Evolutionary conservation across 768 basidiomycete genomes (phyloP).

Genomic region (Tephrocybe sp.): DNA sequence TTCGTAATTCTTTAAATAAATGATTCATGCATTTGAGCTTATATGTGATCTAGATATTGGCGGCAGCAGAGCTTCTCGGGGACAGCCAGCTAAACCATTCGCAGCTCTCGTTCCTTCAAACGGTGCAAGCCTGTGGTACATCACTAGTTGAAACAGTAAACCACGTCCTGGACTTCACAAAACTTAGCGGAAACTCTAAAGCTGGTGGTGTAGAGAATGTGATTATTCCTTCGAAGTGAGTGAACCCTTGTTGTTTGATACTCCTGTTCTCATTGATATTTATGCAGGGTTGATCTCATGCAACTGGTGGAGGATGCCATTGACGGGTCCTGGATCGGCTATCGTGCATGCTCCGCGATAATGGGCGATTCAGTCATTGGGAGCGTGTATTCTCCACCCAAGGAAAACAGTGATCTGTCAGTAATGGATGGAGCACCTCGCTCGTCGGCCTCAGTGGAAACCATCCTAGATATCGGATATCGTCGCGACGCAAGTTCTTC

Average conservation of each 20-base stretch:
- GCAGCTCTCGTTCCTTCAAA: constrained; percentile 86
- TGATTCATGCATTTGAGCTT: neutral
- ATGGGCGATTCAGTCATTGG: constrained; percentile 80
- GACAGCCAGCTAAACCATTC: constrained; percentile 82
- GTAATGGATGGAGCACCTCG: constrained; percentile 36
- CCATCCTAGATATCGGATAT: constrained; percentile 82
- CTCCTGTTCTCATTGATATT: constrained; percentile 4
- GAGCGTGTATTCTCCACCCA: constrained; percentile 88
- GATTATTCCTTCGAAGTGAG: constrained; percentile 66
- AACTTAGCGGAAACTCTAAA: constrained; percentile 84
- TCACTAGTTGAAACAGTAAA: constrained; percentile 96
- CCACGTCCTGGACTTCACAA: constrained; percentile 95
- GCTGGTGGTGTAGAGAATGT: constrained; percentile 76
- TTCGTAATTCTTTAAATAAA: constrained; percentile 30
- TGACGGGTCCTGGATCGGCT: constrained; percentile 93
- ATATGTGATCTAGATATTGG: constrained; percentile 61
- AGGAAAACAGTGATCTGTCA: constrained; percentile 42
- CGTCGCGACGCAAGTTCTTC: constrained; percentile 52
- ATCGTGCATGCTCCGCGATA: constrained; percentile 74
- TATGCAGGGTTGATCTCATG: constrained; percentile 65
- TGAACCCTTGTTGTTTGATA: constrained; percentile 10
- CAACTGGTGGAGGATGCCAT: constrained; percentile 86
- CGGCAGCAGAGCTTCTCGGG: constrained; percentile 86
- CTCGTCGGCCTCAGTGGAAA: constrained; percentile 63
- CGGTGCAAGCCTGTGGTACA: constrained; percentile 94